A percentile compares a stretch with the other conserved stretches of the same genome.
These are phyloP conservation scores for Candida germanica DNA, from an alignment of 805 yeast species.

Conservation along the genomic window DNA sequence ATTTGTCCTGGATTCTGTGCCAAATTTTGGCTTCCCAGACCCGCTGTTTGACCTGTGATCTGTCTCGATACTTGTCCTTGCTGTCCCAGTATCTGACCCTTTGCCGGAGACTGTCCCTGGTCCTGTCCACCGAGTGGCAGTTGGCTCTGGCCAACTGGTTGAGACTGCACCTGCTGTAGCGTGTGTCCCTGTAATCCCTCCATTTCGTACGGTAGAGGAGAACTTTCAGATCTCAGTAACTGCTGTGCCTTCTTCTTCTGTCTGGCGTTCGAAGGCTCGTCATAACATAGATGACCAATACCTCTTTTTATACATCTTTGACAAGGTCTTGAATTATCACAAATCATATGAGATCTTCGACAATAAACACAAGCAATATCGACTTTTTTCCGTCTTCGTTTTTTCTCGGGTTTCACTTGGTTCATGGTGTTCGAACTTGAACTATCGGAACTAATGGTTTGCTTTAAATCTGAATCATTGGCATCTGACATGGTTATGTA, in stretches of 20 bases:
- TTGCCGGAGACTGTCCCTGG: not conserved
- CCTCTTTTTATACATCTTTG: conserved; percentile 81
- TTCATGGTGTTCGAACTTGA: too few relatives aligned
- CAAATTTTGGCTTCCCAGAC: too few relatives aligned
- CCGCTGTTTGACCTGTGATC: not conserved
- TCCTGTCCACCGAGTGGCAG: not conserved
- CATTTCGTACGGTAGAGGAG: conserved; percentile 1
- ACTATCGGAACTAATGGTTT: too few relatives aligned
- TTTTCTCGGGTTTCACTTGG: conserved; percentile 7
- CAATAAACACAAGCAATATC: conserved; percentile 84
- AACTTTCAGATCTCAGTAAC: conserved; percentile 13
- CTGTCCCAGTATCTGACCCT: not conserved
- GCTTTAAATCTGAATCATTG: too few relatives aligned
- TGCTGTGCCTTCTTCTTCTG: conserved; percentile 39
- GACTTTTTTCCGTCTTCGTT: conserved; percentile 47
- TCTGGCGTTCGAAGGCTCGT: conserved; percentile 52
- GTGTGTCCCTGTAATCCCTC: not conserved
- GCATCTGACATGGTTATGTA: too few relatives aligned
- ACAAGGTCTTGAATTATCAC: conserved; percentile 78
- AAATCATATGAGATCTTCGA: conserved; percentile 89
- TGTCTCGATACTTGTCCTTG: conserved; percentile 1
- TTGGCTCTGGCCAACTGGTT: not conserved
- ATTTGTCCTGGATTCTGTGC: too few relatives aligned
- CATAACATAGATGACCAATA: conserved; percentile 84
- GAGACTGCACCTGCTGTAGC: not conserved